A percentile compares a stretch with the other conserved stretches of the same genome.
Evolutionary conservation across 2,329 filamentous ascomycete genomes (phyloP).

Genomic region (Colletotrichum sp.): DNA sequence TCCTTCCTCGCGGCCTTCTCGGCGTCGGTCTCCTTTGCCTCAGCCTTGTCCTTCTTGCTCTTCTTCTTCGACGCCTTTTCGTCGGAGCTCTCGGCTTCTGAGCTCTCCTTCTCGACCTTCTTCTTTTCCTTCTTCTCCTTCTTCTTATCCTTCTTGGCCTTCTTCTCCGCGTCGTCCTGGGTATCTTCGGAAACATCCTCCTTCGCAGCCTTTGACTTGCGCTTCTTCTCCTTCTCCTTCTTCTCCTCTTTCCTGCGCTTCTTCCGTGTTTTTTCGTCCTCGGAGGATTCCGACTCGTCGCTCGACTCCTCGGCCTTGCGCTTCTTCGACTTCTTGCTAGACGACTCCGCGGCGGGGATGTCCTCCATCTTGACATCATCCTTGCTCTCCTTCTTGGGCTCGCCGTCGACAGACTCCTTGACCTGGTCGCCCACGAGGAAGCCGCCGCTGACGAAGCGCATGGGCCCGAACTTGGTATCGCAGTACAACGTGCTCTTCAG

Average conservation of each 20-base stretch:
- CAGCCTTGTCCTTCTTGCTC: conserved; percentile 25
- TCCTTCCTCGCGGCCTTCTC: conserved; percentile 56
- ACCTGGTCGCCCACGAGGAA: conserved; percentile 66
- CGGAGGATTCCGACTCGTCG: conserved; percentile 29
- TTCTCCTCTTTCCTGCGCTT: conserved; percentile 40
- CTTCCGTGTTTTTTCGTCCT: conserved; percentile 39
- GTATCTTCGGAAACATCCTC: conserved; percentile 29
- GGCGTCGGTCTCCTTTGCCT: conserved; percentile 29
- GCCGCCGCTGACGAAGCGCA: conserved; percentile 89
- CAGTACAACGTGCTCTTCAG: conserved; percentile 76
- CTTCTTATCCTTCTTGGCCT: conserved; percentile 30
- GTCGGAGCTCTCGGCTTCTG: conserved; percentile 24
- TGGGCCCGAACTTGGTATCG: conserved; percentile 76
- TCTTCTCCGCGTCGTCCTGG: conserved; percentile 26
- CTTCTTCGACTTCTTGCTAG: conserved; percentile 55
- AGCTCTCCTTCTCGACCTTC: conserved; percentile 40
- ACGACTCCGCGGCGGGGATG: conserved; percentile 25
- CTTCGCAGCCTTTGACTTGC: conserved; percentile 34
- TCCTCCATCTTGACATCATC: conserved; percentile 26
- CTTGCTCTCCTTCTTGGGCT: conserved; percentile 26
- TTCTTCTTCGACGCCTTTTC: conserved; percentile 36
- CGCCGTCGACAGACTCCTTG: conserved; percentile 45
- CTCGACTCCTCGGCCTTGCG: conserved; percentile 47
- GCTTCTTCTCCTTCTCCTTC: conserved; percentile 51
- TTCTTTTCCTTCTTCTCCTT: conserved; percentile 31